Base-by-base conservation (phyloP, 2,329 filamentous ascomycete genomes). In the Chaetomium strumarium region DNA sequence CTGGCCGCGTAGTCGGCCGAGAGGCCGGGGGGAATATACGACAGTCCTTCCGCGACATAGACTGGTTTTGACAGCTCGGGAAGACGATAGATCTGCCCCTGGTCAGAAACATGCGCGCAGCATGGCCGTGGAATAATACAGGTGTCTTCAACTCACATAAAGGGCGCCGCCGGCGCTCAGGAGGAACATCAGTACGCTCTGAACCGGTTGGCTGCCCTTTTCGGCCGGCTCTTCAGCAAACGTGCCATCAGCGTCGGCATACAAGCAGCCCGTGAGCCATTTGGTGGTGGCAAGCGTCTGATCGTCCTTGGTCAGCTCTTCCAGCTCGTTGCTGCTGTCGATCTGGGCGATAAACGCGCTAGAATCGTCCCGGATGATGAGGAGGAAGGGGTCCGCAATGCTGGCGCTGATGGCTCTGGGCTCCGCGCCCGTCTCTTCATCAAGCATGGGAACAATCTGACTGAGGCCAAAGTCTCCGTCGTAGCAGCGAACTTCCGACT, bases 401-500 rank as follows among this genome's bases (percentile, higher is more conserved):
- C 88, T 95, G 36, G 88, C 86, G 63, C 83, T 86, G 42, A 90
- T 73, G 39, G 93, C 85, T 49, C 85, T 79, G 5, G 89, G 85
- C 62, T 96, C 89, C 17, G 81, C 84, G 12, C 87, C 90, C 0
- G 85, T 91, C 58, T 93, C 88, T 62, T 96, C 93, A 62, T 97
- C 93, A 56, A 89, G 81, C 79, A 97, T 90, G 1, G 91, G 90
- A 46, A 96, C 79, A 50, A 99, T 97, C 64, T 97, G 92, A 42
- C 85, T 85, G 49, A 99, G 78, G 11, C 86, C 88, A 54, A 99
- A 80, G 67, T 95, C 89, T 69, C 85, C 85, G 67, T 97, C 91
- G 62, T 96, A 99, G 56, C 86, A 92, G 54, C 92, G 81, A 20
- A 97, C 83, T 64, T 97, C 92, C 1, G 84, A 89, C 58, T 85